Evolutionary conservation across 2,329 filamentous ascomycete genomes (phyloP).

Genomic region (Sporothrix globosa): DNA sequence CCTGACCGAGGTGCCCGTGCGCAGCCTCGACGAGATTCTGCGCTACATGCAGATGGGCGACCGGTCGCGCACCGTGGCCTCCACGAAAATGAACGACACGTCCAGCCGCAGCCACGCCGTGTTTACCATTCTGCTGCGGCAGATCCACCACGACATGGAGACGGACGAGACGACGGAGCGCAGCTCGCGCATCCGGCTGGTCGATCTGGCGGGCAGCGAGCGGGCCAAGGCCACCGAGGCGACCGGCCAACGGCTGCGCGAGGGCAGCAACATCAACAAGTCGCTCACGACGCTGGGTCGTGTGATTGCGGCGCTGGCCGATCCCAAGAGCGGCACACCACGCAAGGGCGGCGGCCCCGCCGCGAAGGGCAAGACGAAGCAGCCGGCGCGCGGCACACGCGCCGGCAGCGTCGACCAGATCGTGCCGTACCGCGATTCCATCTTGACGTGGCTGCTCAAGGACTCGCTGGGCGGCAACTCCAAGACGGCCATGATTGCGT

Average conservation of each 20-base stretch:
- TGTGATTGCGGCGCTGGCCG: constrained; percentile 88
- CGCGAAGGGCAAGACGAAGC: constrained; percentile 31
- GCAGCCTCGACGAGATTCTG: constrained; percentile 83
- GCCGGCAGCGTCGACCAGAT: constrained; percentile 60
- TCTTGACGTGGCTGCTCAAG: constrained; percentile 83
- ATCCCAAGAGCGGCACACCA: constrained; percentile 63
- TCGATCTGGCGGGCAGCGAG: constrained; percentile 93
- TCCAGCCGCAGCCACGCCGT: constrained; percentile 95
- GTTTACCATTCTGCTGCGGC: constrained; percentile 96
- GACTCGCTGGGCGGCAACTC: constrained; percentile 95
- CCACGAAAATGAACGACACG: constrained; percentile 99
- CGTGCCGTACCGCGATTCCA: constrained; percentile 91
- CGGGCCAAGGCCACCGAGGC: constrained; percentile 94
- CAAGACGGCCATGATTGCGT: constrained; percentile 99
- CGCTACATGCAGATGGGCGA: constrained; percentile 91
- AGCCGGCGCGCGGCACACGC: constrained; percentile 43
- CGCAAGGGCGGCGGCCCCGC: constrained; percentile 58
- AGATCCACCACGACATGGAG: constrained; percentile 95
- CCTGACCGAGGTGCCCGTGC: constrained; percentile 82
- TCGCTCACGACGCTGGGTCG: constrained; percentile 93
- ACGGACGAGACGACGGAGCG: constrained; percentile 98
- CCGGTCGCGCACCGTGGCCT: constrained; percentile 81
- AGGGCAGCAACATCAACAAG: constrained; percentile 99
- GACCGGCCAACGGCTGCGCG: constrained; percentile 84
- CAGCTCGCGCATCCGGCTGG: constrained; percentile 87